Evolutionary conservation across 768 basidiomycete genomes (phyloP), one percentile per base, ranked within the genome.

Genomic region (Rhizopogon sp.): DNA sequence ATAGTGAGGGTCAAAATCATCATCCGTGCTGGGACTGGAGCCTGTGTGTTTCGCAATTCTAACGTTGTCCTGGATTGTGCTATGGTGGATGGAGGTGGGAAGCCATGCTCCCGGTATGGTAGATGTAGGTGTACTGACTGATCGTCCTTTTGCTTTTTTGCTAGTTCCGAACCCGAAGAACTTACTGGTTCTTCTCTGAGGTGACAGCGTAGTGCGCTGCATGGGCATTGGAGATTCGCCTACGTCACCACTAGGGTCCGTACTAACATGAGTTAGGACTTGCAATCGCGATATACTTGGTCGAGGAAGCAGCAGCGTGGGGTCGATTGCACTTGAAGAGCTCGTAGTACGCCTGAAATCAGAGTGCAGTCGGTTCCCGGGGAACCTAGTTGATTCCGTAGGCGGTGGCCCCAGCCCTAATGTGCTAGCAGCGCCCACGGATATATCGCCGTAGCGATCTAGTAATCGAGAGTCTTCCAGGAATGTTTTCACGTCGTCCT

Each of bases 221-320:
- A 58, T 0, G 14, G 64, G 66, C 31, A 58, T 68, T 4, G 88
- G 89, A 0, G 84, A 80, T 57, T 86, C 84, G 29, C 87, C 87
- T 20, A 90, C 78, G 25, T 83, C 87, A 31, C 83, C 85, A 5
- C 74, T 66, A 37, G 73, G 65, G 60, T 79, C 78, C 5, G 78
- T 65, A 56, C 73, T 74, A 60, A 77, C 69, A 60, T 76, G 79
- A 0, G 78, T 73, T 8, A 76, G 70, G 6, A 71, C 62, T 13
- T 72, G 71, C 37, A 63, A 68, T 43, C 64, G 71, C 50, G 62
- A 54, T 25, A 49, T 50, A 6, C 50, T 63, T 37, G 49, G 72
- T 7, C 63, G 71, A 20, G 58, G 54, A 8, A 66, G 55, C 17
- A 59, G 57, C 33, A 63, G 56, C 60, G 58, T 68, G 17, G 71